phyloP scores from a whole-genome alignment of 176 grass and related monocot genomes.

The Oryza nivara region DNA sequence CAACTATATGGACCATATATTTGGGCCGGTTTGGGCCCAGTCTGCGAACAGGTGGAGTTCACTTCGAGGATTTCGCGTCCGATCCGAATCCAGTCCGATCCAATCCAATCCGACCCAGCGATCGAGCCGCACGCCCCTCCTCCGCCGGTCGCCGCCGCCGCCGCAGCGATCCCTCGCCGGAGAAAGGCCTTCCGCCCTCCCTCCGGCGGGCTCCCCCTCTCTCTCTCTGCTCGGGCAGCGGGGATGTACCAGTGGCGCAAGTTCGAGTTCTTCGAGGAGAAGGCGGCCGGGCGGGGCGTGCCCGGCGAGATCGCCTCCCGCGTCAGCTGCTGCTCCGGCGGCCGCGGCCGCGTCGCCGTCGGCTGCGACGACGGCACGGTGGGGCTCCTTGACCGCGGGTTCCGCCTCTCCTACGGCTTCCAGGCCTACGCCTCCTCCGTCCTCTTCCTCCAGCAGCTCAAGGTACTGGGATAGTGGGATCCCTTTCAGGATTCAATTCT shows the following conservation, averaged over 20 bases:
- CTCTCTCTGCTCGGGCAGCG: constrained; percentile 7
- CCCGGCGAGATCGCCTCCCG: constrained; percentile 67
- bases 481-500: neutral
- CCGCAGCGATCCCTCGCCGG: constrained; percentile 30
- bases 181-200: neutral
- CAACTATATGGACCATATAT: no score
- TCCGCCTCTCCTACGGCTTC: constrained; percentile 70
- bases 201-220: constrained; percentile 5
- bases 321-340: constrained; percentile 78
- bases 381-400: constrained; percentile 71
- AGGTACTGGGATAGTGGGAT: constrained; percentile 30
- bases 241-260: constrained; percentile 89
- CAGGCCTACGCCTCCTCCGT: constrained; percentile 72
- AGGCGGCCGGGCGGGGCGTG: constrained; percentile 59
- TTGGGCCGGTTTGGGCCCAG: no score
- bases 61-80: neutral
- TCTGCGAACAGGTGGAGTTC: no score
- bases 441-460: constrained; percentile 95
- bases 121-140: neutral
- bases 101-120: neutral
- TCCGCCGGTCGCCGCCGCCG: neutral
- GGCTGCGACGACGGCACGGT: constrained; percentile 88
- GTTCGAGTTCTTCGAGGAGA: constrained; percentile 97
- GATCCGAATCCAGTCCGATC: neutral
- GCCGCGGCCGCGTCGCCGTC: constrained; percentile 71